Evolutionary conservation across 2,329 filamentous ascomycete species (phyloP).

Genomic region (Apiospora marii): DNA sequence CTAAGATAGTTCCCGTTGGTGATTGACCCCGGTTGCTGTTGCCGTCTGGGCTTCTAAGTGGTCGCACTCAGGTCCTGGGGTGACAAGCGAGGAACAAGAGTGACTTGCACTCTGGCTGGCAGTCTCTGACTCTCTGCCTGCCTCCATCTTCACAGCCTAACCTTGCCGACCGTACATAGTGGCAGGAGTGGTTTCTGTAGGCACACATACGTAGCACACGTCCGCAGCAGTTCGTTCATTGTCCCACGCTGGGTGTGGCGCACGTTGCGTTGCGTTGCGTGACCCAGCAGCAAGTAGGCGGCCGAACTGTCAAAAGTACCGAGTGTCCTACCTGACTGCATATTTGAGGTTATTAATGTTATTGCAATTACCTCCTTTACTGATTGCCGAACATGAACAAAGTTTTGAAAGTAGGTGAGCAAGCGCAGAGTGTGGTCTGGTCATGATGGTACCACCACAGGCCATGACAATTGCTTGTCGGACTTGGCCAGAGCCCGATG

Average conservation of each 20-base stretch:
- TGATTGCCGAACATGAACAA: neutral
- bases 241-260: neutral
- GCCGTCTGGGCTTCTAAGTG: slow-evolving; percentile 13
- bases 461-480: slow-evolving; percentile 17
- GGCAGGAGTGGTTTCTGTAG: neutral
- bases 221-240: neutral
- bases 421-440: neutral
- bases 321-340: neutral
- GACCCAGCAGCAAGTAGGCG: neutral
- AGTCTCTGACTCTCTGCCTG: neutral
- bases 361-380: neutral
- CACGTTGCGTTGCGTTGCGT: neutral
- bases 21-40: slow-evolving; percentile 16
- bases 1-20: slow-evolving; percentile 27
- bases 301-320: neutral
- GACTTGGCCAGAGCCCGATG: slow-evolving; percentile 15
- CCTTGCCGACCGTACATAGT: neutral
- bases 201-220: neutral
- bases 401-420: neutral
- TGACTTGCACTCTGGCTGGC: neutral
- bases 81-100: neutral
- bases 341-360: neutral
- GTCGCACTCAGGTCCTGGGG: slow-evolving; percentile 19
- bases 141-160: neutral
- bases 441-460: slow-evolving; percentile 20